These are phyloP conservation scores for Ophiobolus disseminans DNA, from an alignment of 2,329 filamentous ascomycete species.

Conservation along the genomic window DNA sequence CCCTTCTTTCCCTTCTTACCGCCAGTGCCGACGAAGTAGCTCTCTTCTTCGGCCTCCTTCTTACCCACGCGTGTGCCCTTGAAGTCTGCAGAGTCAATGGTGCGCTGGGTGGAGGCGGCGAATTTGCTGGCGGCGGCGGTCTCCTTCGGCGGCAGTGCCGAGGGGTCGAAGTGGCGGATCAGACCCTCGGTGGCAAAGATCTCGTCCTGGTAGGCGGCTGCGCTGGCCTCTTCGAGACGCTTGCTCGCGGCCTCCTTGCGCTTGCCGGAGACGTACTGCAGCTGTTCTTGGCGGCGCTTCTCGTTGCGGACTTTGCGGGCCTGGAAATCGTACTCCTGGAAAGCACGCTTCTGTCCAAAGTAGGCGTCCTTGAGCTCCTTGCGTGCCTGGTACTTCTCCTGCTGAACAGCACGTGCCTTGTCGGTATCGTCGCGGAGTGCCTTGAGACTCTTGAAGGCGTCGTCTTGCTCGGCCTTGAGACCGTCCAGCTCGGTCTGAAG, in stretches of 20 bases:
- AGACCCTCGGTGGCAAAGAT: slow-evolving; percentile 88
- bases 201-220: slow-evolving; percentile 90
- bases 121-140: slow-evolving; percentile 70
- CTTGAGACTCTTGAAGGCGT: slow-evolving; percentile 87
- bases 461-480: slow-evolving; percentile 92
- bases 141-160: slow-evolving; percentile 68
- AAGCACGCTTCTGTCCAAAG: slow-evolving; percentile 82
- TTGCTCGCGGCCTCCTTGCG: slow-evolving; percentile 78
- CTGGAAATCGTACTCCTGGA: slow-evolving; percentile 82
- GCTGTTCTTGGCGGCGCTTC: slow-evolving; percentile 80
- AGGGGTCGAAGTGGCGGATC: slow-evolving; percentile 89
- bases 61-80: slow-evolving; percentile 84
- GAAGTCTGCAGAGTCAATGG: slow-evolving; percentile 80
- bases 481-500: slow-evolving; percentile 86
- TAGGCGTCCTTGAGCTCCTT: slow-evolving; percentile 90
- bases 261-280: slow-evolving; percentile 73
- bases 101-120: slow-evolving; percentile 76
- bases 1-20: slow-evolving; percentile 90
- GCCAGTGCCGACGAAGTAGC: slow-evolving; percentile 76
- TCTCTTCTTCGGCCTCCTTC: slow-evolving; percentile 88
- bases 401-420: slow-evolving; percentile 83
- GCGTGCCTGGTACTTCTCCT: slow-evolving; percentile 82
- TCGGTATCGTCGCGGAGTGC: slow-evolving; percentile 83
- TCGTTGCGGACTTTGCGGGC: slow-evolving; percentile 77
- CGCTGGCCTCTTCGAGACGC: slow-evolving; percentile 80